Evolutionary conservation across 805 yeast genomes (phyloP), one percentile per base, ranked within the genome.

Genomic region (Tetrapisispora namnaoensis): DNA sequence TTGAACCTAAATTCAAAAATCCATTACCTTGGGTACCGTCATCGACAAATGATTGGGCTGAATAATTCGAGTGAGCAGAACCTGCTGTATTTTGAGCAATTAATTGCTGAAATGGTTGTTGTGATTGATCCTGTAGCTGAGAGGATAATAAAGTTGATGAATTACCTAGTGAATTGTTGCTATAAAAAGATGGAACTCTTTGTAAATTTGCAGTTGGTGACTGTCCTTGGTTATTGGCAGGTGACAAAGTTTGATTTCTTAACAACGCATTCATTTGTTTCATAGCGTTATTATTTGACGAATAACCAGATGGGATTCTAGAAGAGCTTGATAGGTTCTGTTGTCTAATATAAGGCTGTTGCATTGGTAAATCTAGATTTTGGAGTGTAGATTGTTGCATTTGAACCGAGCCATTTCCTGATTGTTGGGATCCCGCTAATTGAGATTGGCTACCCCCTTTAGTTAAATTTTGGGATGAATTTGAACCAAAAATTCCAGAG

Each of bases 301-400:
- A 52, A 47, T 63, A 65, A 40, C 69, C 69, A 3, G 69, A 63
- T 17, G 69, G 69, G 36, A 65, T 62, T 51, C 69, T 56, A 18
- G 68, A 61, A 22, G 65, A 59, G 32, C 65, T 65, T 2, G 67
- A 56, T 18, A 57, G 51, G 17, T 64, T 47, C 41, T 59, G 66
- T 45, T 56, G 63, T 52, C 66, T 63, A 37, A 64, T 46, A 27
- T 54, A 55, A 6, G 66, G 54, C 38, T 61, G 65, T 40, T 61
- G 65, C 49, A 59, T 62, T 42, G 54, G 60, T 4, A 18, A 4
- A 20, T 46, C 45, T 2, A 36, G 22, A 27, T 46, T 40, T 41
- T 46, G 49, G 9, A 41, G 28, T 40, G 54, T 44, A 10, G 51
- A 46, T 32, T 51, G 56, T 4, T 47, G 48, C n/a, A 50, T 45